These are phyloP conservation scores for Pigoraptor vietnamica DNA, from an alignment of 78 protist species.

Conservation along the genomic window DNA sequence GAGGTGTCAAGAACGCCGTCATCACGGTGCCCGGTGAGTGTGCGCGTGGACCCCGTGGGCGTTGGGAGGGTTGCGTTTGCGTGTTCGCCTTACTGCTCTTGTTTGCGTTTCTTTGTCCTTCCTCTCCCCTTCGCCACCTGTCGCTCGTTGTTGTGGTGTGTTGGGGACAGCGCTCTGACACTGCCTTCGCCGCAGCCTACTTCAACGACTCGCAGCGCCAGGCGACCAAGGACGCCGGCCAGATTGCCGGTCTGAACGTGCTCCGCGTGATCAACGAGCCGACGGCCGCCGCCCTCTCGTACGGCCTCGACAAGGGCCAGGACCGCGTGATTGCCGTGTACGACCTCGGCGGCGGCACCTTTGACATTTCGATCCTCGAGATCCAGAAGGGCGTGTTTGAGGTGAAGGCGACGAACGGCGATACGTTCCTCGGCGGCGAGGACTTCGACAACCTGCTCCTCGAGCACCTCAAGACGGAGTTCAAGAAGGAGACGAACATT, in stretches of 20 bases:
- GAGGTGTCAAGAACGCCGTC: constrained; percentile 81
- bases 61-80: too few relatives aligned
- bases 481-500: constrained; percentile 77
- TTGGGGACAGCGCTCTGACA: too few relatives aligned
- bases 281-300: constrained; percentile 95
- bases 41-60: too few relatives aligned
- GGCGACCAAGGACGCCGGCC: constrained; percentile 99
- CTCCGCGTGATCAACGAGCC: constrained; percentile 99
- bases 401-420: constrained; percentile 94
- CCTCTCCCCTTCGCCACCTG: too few relatives aligned
- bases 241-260: constrained; percentile 94
- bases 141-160: too few relatives aligned
- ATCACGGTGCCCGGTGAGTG: constrained; percentile 99
- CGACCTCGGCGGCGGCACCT: constrained; percentile 99
- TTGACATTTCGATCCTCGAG: constrained; percentile 97
- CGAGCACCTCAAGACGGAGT: constrained; percentile 67
- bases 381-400: constrained; percentile 96
- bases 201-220: constrained; percentile 99
- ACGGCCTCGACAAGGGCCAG: constrained; percentile 61
- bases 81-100: too few relatives aligned
- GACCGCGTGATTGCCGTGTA: constrained; percentile 79
- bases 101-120: too few relatives aligned
- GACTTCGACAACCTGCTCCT: constrained; percentile 95
- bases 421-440: constrained; percentile 99
- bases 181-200: constrained; percentile 72